Evolutionary conservation across 1,284 basidiomycete species (phyloP).

Genomic region (Microbotryomycetes sp.): DNA sequence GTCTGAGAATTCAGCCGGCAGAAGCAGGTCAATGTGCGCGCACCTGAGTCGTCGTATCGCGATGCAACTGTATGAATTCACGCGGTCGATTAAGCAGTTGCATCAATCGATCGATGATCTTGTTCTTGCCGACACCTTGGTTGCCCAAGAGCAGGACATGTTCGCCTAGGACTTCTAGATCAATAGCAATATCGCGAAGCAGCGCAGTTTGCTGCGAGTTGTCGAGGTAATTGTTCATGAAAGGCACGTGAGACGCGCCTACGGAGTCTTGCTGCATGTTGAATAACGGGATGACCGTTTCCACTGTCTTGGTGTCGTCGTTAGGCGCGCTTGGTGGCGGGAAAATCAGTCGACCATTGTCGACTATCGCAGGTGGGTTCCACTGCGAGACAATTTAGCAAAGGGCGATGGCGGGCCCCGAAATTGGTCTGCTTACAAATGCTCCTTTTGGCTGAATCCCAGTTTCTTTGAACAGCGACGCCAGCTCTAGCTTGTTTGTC

Average conservation of each 20-base stretch:
- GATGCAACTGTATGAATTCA: constrained; percentile 43
- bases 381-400: constrained; percentile 26
- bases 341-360: constrained; percentile 23
- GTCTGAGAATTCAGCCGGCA: not conserved
- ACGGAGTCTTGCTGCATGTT: constrained; percentile 37
- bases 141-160: constrained; percentile 42
- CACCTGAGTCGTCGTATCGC: constrained; percentile 2
- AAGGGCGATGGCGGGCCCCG: not conserved
- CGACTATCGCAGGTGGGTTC: constrained; percentile 22
- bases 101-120: constrained; percentile 40
- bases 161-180: constrained; percentile 39
- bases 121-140: constrained; percentile 44
- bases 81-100: constrained; percentile 40
- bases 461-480: constrained; percentile 34
- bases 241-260: constrained; percentile 39
- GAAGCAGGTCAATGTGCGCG: not conserved
- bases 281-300: constrained; percentile 33
- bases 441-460: constrained; percentile 32
- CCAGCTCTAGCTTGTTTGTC: constrained; percentile 37
- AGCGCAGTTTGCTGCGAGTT: constrained; percentile 40
- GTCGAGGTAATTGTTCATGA: constrained; percentile 33
- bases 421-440: constrained; percentile 27
- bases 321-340: constrained; percentile 14
- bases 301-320: constrained; percentile 1
- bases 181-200: constrained; percentile 39